A percentile compares a stretch with the other conserved stretches of the same genome.
These are phyloP conservation scores for Tetracladium setigerum DNA, from an alignment of 495 filamentous ascomycete species.

Conservation along the genomic window DNA sequence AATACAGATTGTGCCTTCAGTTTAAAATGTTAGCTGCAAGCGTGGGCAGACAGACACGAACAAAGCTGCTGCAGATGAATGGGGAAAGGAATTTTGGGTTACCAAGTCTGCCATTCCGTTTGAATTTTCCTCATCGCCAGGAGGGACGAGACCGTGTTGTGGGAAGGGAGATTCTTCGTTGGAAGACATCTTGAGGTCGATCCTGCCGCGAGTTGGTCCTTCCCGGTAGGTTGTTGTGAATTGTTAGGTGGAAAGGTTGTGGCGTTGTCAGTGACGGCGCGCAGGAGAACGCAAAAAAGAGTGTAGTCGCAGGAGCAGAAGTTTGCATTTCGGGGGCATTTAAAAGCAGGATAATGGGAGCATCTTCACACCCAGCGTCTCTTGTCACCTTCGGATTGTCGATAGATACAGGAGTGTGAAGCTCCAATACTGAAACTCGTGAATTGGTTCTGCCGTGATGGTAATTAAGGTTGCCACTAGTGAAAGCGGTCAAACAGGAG, in stretches of 20 bases:
- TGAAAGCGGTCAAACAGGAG: no score
- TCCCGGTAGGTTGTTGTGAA: not conserved
- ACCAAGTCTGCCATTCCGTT: constrained; percentile 16
- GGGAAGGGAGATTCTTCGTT: constrained; percentile 14
- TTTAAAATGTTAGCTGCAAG: constrained; percentile 10
- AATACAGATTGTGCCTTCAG: constrained; percentile 45
- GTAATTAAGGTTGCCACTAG: no score
- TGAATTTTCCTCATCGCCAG: constrained; percentile 1
- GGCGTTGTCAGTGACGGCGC: not conserved
- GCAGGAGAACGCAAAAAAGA: not conserved
- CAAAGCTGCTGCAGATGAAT: not conserved
- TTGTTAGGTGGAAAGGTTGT: not conserved
- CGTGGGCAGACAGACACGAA: not conserved
- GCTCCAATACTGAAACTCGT: no score
- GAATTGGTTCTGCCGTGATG: no score
- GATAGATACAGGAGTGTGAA: no score
- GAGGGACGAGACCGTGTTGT: constrained; percentile 13
- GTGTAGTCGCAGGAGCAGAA: not conserved
- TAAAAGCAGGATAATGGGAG: not conserved
- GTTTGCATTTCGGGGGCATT: not conserved
- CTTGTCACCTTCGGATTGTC: no score
- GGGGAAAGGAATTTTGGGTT: constrained; percentile 5
- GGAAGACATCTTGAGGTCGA: constrained; percentile 14
- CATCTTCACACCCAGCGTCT: not conserved
- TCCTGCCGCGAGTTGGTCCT: not conserved